Evolutionary conservation across 176 grass and related monocot genomes (phyloP).

Genomic region (Oryza brachyantha): DNA sequence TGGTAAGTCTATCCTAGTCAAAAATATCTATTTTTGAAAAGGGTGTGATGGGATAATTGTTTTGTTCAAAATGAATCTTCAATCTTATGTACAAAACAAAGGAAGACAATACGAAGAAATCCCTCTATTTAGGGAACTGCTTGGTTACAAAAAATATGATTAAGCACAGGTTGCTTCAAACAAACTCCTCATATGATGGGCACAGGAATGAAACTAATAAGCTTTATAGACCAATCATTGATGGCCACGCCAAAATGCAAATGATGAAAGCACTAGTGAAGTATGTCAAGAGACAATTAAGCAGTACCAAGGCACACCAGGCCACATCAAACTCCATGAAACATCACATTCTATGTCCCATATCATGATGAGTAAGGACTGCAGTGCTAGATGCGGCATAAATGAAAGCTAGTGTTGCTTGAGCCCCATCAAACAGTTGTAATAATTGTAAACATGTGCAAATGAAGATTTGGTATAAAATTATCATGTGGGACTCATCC

Average conservation of each 20-base stretch:
- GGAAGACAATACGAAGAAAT: neutral
- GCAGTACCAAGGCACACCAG: constrained; percentile 5
- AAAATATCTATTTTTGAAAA: neutral
- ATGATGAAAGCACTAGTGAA: neutral
- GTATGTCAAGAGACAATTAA: constrained; percentile 14
- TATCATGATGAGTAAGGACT: constrained; percentile 23
- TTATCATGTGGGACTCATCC: neutral
- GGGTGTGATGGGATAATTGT: neutral
- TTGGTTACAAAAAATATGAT: constrained; percentile 22
- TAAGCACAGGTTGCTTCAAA: constrained; percentile 5
- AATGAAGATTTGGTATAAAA: constrained; percentile 12
- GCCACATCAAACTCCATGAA: constrained; percentile 21
- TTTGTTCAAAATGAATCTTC: neutral
- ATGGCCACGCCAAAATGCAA: neutral
- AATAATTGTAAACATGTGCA: constrained; percentile 22
- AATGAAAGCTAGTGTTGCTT: neutral
- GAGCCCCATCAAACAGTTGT: constrained; percentile 10
- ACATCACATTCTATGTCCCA: constrained; percentile 2
- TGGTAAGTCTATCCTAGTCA: neutral
- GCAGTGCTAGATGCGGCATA: constrained; percentile 2
- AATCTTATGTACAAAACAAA: neutral
- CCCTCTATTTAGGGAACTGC: neutral
- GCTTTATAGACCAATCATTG: constrained; percentile 13
- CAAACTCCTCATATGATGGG: neutral
- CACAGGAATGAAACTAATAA: neutral